A percentile compares a stretch with the other conserved stretches of the same genome.
Conservation (phyloP, 345 rosid species). For the Combretum micranthum region DNA sequence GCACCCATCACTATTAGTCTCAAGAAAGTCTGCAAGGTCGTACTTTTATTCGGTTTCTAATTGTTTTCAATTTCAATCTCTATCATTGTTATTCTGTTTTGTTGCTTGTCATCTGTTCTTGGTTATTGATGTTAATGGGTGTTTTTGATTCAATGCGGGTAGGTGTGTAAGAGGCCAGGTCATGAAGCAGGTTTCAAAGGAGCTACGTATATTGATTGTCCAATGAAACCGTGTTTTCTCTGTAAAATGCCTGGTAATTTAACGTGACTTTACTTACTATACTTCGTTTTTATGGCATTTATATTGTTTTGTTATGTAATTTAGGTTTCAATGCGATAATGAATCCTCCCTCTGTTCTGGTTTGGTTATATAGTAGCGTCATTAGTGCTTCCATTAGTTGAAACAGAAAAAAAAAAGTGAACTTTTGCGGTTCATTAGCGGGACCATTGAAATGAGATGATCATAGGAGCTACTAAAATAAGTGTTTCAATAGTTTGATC, state of each 20-base stretch:
- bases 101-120: conserved; percentile 2
- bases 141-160: conserved; percentile 13
- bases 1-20: conserved; percentile 76
- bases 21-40: conserved; percentile 94
- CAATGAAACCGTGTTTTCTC: conserved; percentile 94
- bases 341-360: too few species aligned
- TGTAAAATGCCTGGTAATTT: conserved; percentile 92
- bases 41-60: background rate
- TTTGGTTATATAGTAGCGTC: too few species aligned
- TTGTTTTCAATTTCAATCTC: background rate
- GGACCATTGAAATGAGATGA: too few species aligned
- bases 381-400: too few species aligned
- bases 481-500: too few species aligned
- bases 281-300: too few species aligned
- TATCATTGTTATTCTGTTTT: background rate
- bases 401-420: too few species aligned
- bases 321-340: too few species aligned
- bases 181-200: conserved; percentile 98
- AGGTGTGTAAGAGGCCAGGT: conserved; percentile 82
- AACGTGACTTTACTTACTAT: background rate
- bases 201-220: conserved; percentile 88
- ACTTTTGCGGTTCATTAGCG: too few species aligned
- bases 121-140: conserved; percentile 5
- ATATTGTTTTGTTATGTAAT: too few species aligned
- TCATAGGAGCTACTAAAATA: too few species aligned